Percentiles rank a stretch among this genome's conserved stretches.
Conservation (phyloP, 2,329 filamentous ascomycete genomes). For the Xylariaceae sp. region DNA sequence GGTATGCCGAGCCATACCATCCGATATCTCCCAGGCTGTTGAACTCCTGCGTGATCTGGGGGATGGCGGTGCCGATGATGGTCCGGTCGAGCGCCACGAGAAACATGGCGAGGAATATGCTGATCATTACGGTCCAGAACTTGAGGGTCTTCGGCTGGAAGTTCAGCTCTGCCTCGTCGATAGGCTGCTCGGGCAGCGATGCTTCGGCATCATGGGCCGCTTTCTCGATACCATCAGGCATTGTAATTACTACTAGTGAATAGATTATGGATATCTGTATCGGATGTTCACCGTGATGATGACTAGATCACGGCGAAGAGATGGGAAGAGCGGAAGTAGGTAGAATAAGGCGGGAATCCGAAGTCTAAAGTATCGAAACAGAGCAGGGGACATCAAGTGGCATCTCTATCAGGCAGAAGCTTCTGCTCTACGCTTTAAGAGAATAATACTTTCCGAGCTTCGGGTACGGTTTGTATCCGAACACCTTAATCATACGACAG, state of each 20-base stretch:
- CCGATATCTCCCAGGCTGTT: constrained; percentile 62
- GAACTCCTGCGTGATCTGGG: constrained; percentile 60
- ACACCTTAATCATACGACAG: background rate
- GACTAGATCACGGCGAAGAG: constrained; percentile 20
- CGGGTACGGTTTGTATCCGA: background rate
- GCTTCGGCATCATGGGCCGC: constrained; percentile 3
- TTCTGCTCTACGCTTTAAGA: background rate
- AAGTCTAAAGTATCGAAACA: no score
- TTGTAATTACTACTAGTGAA: constrained; percentile 1
- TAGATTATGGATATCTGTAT: constrained; percentile 14
- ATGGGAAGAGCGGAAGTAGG: constrained; percentile 1
- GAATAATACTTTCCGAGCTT: background rate
- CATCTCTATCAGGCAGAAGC: background rate
- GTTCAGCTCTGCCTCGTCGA: constrained; percentile 41
- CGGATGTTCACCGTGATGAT: constrained; percentile 16
- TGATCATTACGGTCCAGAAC: constrained; percentile 59
- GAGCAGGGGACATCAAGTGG: background rate
- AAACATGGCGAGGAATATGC: constrained; percentile 58
- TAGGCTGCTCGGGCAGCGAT: background rate
- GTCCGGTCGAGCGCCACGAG: constrained; percentile 61
- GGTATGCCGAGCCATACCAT: constrained; percentile 66
- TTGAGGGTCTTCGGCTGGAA: constrained; percentile 56
- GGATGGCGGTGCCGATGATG: constrained; percentile 59
- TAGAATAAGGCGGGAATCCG: background rate
- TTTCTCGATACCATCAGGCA: constrained; percentile 21